These are phyloP conservation scores for Phyllosticta capitalensis DNA, from an alignment of 2,329 filamentous ascomycete species.

Conservation along the genomic window DNA sequence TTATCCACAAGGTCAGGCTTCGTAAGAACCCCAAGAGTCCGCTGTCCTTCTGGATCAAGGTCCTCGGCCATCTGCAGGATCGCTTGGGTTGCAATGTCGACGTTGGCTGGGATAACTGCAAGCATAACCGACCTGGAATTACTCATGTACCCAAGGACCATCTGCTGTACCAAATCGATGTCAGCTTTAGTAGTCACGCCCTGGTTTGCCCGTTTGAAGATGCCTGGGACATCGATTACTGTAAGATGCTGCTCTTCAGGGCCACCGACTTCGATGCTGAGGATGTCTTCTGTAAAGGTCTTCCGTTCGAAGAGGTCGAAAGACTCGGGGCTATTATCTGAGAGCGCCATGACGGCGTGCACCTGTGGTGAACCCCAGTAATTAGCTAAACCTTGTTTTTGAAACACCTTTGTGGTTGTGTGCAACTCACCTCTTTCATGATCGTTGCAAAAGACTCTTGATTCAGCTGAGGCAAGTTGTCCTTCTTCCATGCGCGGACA, in stretches of 20 bases:
- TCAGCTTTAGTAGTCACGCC: constrained; percentile 26
- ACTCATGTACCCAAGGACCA: constrained; percentile 46
- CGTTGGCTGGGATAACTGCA: constrained; percentile 19
- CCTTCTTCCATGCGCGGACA: constrained; percentile 19
- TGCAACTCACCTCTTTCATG: constrained; percentile 15
- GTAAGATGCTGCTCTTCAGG: constrained; percentile 21
- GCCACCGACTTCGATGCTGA: constrained; percentile 18
- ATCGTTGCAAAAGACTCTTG: constrained; percentile 14
- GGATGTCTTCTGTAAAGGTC: constrained; percentile 24
- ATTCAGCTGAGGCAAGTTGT: constrained; percentile 15
- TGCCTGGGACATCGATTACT: constrained; percentile 28
- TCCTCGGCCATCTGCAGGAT: constrained; percentile 34
- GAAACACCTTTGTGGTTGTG: too few species aligned
- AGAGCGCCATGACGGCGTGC: too few species aligned
- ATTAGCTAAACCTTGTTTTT: too few species aligned
- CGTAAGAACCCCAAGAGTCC: constrained; percentile 30
- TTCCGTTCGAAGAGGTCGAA: constrained; percentile 38
- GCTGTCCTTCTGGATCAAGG: constrained; percentile 21
- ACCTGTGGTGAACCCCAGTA: too few species aligned
- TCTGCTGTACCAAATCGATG: constrained; percentile 20
- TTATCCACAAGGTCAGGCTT: constrained; percentile 27
- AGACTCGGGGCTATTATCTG: constrained; percentile 28
- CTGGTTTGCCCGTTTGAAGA: constrained; percentile 25
- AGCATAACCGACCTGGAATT: constrained; percentile 23
- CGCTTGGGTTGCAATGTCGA: constrained; percentile 38